These are phyloP conservation scores for Aspergillus fructus DNA, from an alignment of 2,329 filamentous ascomycete species.

Conservation along the genomic window DNA sequence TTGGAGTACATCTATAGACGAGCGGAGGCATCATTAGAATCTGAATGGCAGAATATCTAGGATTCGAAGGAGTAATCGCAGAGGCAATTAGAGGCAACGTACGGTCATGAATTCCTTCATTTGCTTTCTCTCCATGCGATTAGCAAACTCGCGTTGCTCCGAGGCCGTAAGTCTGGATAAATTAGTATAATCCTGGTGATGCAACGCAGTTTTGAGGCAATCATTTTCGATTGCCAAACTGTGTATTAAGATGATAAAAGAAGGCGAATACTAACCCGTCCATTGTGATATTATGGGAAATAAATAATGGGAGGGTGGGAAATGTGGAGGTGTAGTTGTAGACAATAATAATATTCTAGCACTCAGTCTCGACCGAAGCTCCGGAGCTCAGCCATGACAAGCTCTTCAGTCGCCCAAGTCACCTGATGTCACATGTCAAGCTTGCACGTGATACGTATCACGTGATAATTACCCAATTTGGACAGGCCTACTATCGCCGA, in stretches of 20 bases:
- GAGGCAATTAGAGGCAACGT: conserved; percentile 42
- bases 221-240: background rate
- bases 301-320: conserved; percentile 1
- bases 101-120: conserved; percentile 99
- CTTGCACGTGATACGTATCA: background rate
- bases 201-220: background rate
- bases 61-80: background rate
- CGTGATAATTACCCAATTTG: background rate
- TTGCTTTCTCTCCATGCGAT: conserved; percentile 95
- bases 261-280: conserved; percentile 30
- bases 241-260: background rate
- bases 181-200: conserved; percentile 4
- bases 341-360: conserved; percentile 5
- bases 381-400: conserved; percentile 21
- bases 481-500: background rate
- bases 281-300: conserved; percentile 30
- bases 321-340: conserved; percentile 2
- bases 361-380: conserved; percentile 13
- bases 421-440: conserved; percentile 7
- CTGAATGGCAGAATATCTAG: background rate
- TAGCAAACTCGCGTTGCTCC: conserved; percentile 90
- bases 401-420: conserved; percentile 14
- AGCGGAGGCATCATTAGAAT: conserved; percentile 7
- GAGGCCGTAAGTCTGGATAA: conserved; percentile 63
- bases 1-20: conserved; percentile 64